Evolutionary conservation across 129 eudicot genomes (phyloP).

Genomic region (Pittosporum tobira): DNA sequence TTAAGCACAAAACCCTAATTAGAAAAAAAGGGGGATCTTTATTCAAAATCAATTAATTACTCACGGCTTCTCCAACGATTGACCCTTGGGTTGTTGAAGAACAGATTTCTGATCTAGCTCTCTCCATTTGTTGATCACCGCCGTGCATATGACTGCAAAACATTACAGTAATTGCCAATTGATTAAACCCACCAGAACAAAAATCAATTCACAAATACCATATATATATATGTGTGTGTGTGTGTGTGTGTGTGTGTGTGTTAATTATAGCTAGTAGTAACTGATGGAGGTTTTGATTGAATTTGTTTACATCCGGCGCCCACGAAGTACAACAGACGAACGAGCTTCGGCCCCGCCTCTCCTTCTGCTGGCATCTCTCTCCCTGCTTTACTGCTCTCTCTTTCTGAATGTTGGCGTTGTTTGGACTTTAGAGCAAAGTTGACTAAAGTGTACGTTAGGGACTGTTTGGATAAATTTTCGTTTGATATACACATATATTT

Average conservation of each 20-base stretch:
- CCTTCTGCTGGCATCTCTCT: slow-evolving; percentile 40
- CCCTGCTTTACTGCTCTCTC: not conserved
- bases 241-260: not conserved
- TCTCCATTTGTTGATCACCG: slow-evolving; percentile 58
- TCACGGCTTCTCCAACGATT: slow-evolving; percentile 28
- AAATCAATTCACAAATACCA: not conserved
- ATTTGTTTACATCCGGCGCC: slow-evolving; percentile 80
- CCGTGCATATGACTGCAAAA: slow-evolving; percentile 50
- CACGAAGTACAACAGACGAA: slow-evolving; percentile 48
- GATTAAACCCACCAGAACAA: not conserved
- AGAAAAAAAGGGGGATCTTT: not conserved
- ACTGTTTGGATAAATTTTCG: no score
- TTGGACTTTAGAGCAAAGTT: no score
- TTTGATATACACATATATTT: no score
- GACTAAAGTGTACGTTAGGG: no score
- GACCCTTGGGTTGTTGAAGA: slow-evolving; percentile 31
- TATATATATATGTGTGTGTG: not conserved
- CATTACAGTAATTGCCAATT: not conserved
- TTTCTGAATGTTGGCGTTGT: no score
- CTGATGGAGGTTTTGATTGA: not conserved
- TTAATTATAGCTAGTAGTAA: no score
- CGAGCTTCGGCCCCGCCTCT: slow-evolving; percentile 47
- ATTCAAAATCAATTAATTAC: slow-evolving; percentile 29
- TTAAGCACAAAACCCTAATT: slow-evolving; percentile 10
- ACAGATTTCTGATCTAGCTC: slow-evolving; percentile 36